These are phyloP conservation scores for Neonectria neomacrospora DNA, from an alignment of 2,329 filamentous ascomycete genomes.

Conservation along the genomic window DNA sequence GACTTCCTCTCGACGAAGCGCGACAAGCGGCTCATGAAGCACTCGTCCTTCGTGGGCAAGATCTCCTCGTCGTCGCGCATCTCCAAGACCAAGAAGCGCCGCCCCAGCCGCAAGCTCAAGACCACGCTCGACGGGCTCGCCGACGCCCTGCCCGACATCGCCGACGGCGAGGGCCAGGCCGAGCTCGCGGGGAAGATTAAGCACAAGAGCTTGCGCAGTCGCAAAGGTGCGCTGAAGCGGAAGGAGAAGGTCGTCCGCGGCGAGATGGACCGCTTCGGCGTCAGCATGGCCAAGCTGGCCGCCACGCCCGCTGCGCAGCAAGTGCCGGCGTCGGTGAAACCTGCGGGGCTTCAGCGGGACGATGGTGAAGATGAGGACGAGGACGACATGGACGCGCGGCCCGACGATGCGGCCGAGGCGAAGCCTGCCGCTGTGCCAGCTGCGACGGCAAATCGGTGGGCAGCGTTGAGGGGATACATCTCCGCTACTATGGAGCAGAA, in stretches of 20 bases:
- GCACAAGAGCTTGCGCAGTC: slow-evolving; percentile 78
- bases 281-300: slow-evolving; percentile 81
- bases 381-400: slow-evolving; percentile 29
- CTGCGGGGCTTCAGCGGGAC: slow-evolving; percentile 23
- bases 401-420: slow-evolving; percentile 18
- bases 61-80: slow-evolving; percentile 23
- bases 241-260: slow-evolving; percentile 82
- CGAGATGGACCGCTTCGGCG: slow-evolving; percentile 86
- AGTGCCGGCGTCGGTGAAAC: slow-evolving; percentile 12
- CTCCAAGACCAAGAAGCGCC: slow-evolving; percentile 53
- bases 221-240: slow-evolving; percentile 83
- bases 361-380: slow-evolving; percentile 32
- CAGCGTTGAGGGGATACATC: slow-evolving; percentile 84
- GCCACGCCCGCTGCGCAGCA: slow-evolving; percentile 46
- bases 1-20: slow-evolving; percentile 78
- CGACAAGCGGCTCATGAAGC: slow-evolving; percentile 86
- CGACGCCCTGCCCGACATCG: slow-evolving; percentile 78
- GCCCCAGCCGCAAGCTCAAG: slow-evolving; percentile 80
- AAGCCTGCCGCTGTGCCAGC: slow-evolving; percentile 37
- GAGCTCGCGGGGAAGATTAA: slow-evolving; percentile 69
- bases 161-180: slow-evolving; percentile 58
- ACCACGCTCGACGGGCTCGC: slow-evolving; percentile 80
- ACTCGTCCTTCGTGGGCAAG: slow-evolving; percentile 71
- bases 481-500: slow-evolving; percentile 91
- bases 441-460: slow-evolving; percentile 74